Evolutionary conservation across 768 basidiomycete genomes (phyloP), one percentile per base, ranked within the genome.

Genomic region (Tylopilus vinaceipallidus): DNA sequence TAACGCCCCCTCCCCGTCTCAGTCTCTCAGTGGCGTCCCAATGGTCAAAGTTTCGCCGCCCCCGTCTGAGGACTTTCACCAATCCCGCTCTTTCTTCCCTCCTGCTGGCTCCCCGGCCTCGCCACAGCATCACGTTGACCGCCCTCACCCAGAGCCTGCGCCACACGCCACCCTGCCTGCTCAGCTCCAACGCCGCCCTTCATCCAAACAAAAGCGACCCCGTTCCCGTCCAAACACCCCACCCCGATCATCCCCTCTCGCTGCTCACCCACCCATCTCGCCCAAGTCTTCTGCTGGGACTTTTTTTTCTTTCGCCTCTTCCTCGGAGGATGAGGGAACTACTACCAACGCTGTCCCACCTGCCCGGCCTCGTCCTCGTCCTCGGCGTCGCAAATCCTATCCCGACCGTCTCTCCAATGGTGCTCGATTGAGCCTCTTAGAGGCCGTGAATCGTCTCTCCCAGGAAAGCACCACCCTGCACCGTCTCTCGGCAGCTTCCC

Each of bases 261-360:
- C 36, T 0, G 19, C 49, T 3, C 54, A 44, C 5, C 52, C 51
- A 2, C 45, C 52, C 32, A 50, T 67, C 36, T 67, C 66, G 8
- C 57, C 61, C 7, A 67, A 60, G 33, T 67, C 67, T 4, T 67
- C 67, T 7, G 17, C 58, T 1, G 54, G 54, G 34, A 67, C 60
- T 2, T 67, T 67, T 34, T 58, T 51, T 20, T 67, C 66, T 6
- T 10, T 60, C 20, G 20, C 42, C 0, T 59, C 62, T 16, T 9
- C 45, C 13, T 46, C 55, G 6, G 64, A 66, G 2, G 67, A 61
- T n/a, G 50, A 54, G 3, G 6, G 24, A 12, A 43, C 23, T 27
- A 29, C 36, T 1, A 22, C n/a, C 20, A 38, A 30, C 2, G 22
- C 22, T 2, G 3, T 49, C 2, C 52, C 56, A 4, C 42, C 52